Evolutionary conservation across 192 early-diverging fungal genomes (phyloP), one percentile per base, ranked within the genome.

Genomic region (Coemansia sp.): DNA sequence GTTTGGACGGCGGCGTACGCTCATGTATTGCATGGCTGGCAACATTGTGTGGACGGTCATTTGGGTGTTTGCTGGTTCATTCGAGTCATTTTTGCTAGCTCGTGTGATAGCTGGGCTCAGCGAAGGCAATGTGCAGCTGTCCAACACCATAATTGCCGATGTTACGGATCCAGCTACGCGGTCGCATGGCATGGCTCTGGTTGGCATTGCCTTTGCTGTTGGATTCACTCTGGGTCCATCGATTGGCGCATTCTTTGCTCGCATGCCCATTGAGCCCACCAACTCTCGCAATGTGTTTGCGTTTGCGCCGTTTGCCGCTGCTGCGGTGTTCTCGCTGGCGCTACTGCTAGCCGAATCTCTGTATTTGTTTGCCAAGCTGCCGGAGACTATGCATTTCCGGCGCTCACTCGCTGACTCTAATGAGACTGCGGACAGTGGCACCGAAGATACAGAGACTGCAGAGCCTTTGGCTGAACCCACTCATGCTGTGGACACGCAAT

Each of bases 111-210:
- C 91, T 4, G 97, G 97, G 10, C 80, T 99, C 59, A 94, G 92
- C 54, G 97, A 99, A 69, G 97, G 97, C 47, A 99, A 99, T 66
- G 94, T 99, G 14, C 97, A 99, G 78, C 86, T 99, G 47, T 93
- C 91, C 3, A 92, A 93, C 39, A 95, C 97, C 1, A 94, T 97
- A 70, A 94, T 99, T 43, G 91, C 93, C 16, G 97, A 99, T 67
- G 85, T 97, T 51, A 97, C 97, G 0, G 88, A 90, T 0, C 77
- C 83, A 0, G 80, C 87, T 61, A 88, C 84, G 0, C 68, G 97
- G 21, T 95, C 93, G 2, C 77, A 77, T 19, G 91, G 91, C 29
- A 76, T 99, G 85, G 94, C 97, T 21, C 82, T 94, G 52, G 94
- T 99, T 0, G 97, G 97, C 17, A 95, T 99, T 56, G 94, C 95